Evolutionary conservation across 768 basidiomycete genomes (phyloP).

Genomic region (Leucocoprinus leucothites): DNA sequence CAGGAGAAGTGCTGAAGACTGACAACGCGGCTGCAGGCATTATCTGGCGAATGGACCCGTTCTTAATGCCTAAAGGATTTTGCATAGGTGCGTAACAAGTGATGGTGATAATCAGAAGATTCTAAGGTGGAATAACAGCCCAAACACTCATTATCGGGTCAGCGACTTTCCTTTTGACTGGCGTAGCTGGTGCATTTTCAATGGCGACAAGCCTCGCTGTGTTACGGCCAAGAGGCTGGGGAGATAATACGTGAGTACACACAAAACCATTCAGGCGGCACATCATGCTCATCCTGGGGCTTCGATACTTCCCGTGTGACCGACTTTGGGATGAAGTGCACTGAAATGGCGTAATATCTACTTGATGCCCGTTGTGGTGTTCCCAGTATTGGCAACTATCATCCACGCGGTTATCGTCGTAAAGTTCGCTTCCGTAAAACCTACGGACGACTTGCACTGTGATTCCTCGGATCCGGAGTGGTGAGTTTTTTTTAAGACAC

Average conservation of each 20-base stretch:
- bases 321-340: conserved; percentile 26
- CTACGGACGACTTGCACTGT: conserved; percentile 53
- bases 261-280: conserved; percentile 10
- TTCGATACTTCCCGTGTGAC: too few species aligned
- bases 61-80: conserved; percentile 53
- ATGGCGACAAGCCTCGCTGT: conserved; percentile 39
- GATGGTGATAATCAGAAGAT: neutral
- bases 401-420: conserved; percentile 42
- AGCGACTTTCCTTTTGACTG: conserved; percentile 41
- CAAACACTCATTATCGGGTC: conserved; percentile 43
- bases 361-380: conserved; percentile 39
- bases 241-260: conserved; percentile 27
- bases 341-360: conserved; percentile 48
- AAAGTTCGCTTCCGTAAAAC: conserved; percentile 40
- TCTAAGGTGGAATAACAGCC: conserved; percentile 22
- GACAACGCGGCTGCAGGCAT: conserved; percentile 33
- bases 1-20: neutral
- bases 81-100: conserved; percentile 44
- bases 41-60: conserved; percentile 62
- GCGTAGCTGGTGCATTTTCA: conserved; percentile 40
- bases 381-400: conserved; percentile 44
- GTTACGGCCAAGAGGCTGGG: conserved; percentile 40
- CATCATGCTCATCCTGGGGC: too few species aligned
- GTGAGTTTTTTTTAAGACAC: conserved; percentile 29
- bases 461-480: conserved; percentile 57